Base-by-base conservation (phyloP, 768 basidiomycete species). In the Panaeolus cyanescens region DNA sequence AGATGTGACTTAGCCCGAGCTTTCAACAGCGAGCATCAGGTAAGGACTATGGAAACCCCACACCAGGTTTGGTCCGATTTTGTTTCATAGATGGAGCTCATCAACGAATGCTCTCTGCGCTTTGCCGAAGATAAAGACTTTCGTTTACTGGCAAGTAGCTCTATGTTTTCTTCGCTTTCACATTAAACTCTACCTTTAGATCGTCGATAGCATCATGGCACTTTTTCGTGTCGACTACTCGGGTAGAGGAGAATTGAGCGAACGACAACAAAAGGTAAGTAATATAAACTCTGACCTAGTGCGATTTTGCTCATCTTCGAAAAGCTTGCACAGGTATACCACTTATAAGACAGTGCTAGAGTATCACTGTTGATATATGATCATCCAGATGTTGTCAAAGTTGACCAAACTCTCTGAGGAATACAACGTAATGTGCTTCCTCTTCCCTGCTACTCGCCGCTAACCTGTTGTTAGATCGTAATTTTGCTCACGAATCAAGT, bases 151-250 rank as follows among this genome's bases (percentile, higher is more conserved):
- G 90, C 90, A 67, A 31, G 68, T 62, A 61, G 34, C 42, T 34
- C 13, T 61, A 40, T 33, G 22, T 25, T 36, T 25, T 53, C 55
- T 22, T 12, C 1, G 19, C 8, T 13, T 22, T 9, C 15, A 50
- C 4, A n/a, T 53, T 33, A 9, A 13, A 40, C 33, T 54, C 39
- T 74, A 9, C 60, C 33, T 32, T 39, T 45, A 96, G 90, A 95
- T 98, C 61, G 85, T 98, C 33, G 96, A 98, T 72, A 95, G 93
- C 67, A 96, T 98, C 62, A 96, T 99, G 93, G 96, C 96, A 30
- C 83, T 96, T 5, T 99, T 99, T 74, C 87, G 95, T 19, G 92
- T 95, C 42, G 96, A 99, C 74, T 99, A 80, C 72, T 93, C 92
- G 3, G 96, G 96, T 20, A 80, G 96, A 79, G 96, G 96, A 31